phyloP scores from a whole-genome alignment of 139 green algal genomes.

The Closterium sp. region DNA sequence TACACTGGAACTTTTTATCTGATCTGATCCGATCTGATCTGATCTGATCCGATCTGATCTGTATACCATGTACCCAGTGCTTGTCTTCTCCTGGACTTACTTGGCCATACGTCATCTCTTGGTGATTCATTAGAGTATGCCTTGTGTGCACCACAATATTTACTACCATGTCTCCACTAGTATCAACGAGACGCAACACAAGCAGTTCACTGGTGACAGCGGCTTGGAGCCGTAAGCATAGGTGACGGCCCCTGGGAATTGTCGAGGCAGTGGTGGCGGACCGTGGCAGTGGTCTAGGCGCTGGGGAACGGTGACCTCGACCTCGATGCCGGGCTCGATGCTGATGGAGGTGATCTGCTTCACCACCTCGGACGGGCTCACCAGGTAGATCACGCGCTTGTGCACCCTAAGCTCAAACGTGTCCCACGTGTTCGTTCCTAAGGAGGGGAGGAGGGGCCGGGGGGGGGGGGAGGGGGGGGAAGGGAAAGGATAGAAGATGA shows the following conservation, averaged over 20 bases:
- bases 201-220: too few species aligned
- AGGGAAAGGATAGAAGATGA: not conserved
- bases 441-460: not conserved
- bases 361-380: conserved; percentile 95
- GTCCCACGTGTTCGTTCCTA: conserved; percentile 96
- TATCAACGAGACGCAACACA: too few species aligned
- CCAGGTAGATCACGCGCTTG: conserved; percentile 99
- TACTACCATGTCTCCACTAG: too few species aligned
- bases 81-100: not conserved
- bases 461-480: too few species aligned
- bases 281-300: not conserved
- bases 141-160: too few species aligned
- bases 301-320: conserved; percentile 83
- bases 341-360: conserved; percentile 99
- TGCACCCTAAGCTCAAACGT: conserved; percentile 97
- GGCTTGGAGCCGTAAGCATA: too few species aligned
- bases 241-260: too few species aligned
- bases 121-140: too few species aligned
- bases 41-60: conserved; percentile 99
- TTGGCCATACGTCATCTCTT: too few species aligned
- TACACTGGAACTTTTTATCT: conserved; percentile 97
- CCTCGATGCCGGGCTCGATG: conserved; percentile 98
- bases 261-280: too few species aligned
- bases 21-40: conserved; percentile 97
- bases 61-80: not conserved